Evolutionary conservation across 208 protist species (phyloP).

Genomic region (Trypanosoma boissoni): DNA sequence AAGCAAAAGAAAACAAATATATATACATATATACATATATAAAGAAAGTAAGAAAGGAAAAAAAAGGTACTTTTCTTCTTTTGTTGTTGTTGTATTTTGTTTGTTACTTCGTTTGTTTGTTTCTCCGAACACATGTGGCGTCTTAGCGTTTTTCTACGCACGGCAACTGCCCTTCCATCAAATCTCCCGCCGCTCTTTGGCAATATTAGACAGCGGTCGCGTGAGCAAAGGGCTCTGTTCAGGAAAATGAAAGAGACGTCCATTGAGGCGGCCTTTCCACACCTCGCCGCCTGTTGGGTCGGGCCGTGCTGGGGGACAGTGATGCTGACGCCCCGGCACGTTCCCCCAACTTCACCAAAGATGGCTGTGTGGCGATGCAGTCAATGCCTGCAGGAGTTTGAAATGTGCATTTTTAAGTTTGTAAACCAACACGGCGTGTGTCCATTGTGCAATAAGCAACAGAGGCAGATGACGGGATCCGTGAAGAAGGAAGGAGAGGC

Average conservation of each 20-base stretch:
- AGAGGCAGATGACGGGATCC: slow-evolving; percentile 35
- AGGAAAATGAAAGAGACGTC: slow-evolving; percentile 56
- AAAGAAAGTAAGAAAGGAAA: no score
- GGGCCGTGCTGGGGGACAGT: slow-evolving; percentile 83
- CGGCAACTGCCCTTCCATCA: slow-evolving; percentile 14
- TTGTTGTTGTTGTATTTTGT: slow-evolving; percentile 3
- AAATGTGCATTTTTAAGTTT: slow-evolving; percentile 67
- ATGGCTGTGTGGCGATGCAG: slow-evolving; percentile 85
- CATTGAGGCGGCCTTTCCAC: slow-evolving; percentile 73
- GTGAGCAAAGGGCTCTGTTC: slow-evolving; percentile 56
- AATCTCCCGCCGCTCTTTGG: slow-evolving; percentile 66
- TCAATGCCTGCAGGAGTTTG: slow-evolving; percentile 76
- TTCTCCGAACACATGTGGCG: slow-evolving; percentile 28
- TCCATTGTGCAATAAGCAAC: slow-evolving; percentile 70
- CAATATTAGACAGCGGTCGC: slow-evolving; percentile 32
- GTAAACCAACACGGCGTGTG: slow-evolving; percentile 73
- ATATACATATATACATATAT: no score
- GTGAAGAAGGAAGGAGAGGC: slow-evolving; percentile 3
- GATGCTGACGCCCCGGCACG: slow-evolving; percentile 77
- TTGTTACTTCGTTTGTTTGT: no score
- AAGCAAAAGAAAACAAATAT: no score
- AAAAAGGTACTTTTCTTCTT: not conserved
- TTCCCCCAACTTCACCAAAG: slow-evolving; percentile 60
- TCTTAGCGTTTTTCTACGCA: slow-evolving; percentile 11
- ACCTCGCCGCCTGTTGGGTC: slow-evolving; percentile 86